A percentile compares a stretch with the other conserved stretches of the same genome.
Evolutionary conservation across 257 asterid genomes (phyloP).

Genomic region (Phtheirospermum japonicum): DNA sequence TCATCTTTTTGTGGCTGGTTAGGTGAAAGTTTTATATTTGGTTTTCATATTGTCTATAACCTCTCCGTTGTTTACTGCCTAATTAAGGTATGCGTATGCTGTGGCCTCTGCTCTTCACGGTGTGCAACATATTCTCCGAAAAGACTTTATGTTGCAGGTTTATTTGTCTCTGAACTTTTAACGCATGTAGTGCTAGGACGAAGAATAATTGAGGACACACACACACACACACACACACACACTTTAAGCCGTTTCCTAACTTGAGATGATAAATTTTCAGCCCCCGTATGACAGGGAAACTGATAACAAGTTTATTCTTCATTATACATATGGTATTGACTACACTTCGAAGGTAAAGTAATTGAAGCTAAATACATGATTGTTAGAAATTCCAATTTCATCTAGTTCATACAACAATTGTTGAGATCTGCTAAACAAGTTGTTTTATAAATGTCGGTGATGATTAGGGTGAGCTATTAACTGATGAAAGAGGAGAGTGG

Average conservation of each 20-base stretch:
- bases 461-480: conserved; percentile 48
- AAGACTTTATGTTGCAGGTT: conserved; percentile 65
- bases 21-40: neutral
- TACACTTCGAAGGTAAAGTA: conserved; percentile 46
- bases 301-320: conserved; percentile 44
- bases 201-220: too few species aligned
- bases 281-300: conserved; percentile 61
- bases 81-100: conserved; percentile 62
- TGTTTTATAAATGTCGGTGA: neutral
- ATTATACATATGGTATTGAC: conserved; percentile 53
- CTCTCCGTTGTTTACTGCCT: too few species aligned
- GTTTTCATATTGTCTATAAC: neutral
- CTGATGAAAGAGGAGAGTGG: conserved; percentile 53
- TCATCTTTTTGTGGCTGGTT: neutral
- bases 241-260: neutral
- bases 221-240: too few species aligned
- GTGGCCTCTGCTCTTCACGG: conserved; percentile 71
- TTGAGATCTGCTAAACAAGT: too few species aligned
- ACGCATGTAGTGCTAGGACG: too few species aligned
- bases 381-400: too few species aligned
- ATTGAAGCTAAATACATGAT: neutral
- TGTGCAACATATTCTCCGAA: conserved; percentile 50
- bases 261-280: conserved; percentile 33
- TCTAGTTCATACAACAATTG: too few species aligned
- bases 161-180: too few species aligned